Evolutionary conservation across 176 grass and related monocot species (phyloP), one percentile per base, ranked within the genome.

Genomic region (Triticum monococcum): DNA sequence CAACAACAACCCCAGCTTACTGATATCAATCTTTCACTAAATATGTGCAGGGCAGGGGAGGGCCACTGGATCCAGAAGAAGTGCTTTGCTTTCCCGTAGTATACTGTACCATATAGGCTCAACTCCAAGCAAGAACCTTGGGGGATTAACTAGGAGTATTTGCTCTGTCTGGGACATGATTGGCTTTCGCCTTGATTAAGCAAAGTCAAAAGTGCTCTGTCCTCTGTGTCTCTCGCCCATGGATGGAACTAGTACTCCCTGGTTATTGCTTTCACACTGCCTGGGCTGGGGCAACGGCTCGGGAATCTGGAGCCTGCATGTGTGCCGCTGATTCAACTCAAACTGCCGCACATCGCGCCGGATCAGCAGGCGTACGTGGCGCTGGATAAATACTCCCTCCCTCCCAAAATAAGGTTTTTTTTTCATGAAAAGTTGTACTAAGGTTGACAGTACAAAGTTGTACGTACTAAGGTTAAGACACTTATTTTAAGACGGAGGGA

Each of bases 171-270:
- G 81, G 68, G 85, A 80, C 85, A 87, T 91, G 67, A 80, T 87
- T 80, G 78, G 76, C 81, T 91, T 91, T 84, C 8, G 61, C 43
- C 83, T 54, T 67, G 61, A 85, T 85, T 77, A 80, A 87, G 85
- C 85, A 91, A 91, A 87, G 89, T 60, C 36, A 61, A 80, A 87
- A 84, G 89, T 45, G 38, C 1, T 37, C 68, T 46, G 9, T 57
- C 57, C 79, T 68, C 25, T 85, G 5, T 52, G 82, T 84, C 56
- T 79, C 37, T 79, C 28, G 24, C 79, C 52, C 26, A 9, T 73
- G 68, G 70, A 46, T 10, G 36, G 22, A 54, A 56, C 50, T 59
- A 57, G 4, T 57, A 23, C n/a, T n/a, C n/a, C n/a, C 31, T 57
- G 56, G 43, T 9, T 41, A 79, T 32, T 52, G 20, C 35, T 76